A percentile compares a stretch with the other conserved stretches of the same genome.
These are phyloP conservation scores for Podospora didyma DNA, from an alignment of 495 filamentous ascomycete species.

Conservation along the genomic window DNA sequence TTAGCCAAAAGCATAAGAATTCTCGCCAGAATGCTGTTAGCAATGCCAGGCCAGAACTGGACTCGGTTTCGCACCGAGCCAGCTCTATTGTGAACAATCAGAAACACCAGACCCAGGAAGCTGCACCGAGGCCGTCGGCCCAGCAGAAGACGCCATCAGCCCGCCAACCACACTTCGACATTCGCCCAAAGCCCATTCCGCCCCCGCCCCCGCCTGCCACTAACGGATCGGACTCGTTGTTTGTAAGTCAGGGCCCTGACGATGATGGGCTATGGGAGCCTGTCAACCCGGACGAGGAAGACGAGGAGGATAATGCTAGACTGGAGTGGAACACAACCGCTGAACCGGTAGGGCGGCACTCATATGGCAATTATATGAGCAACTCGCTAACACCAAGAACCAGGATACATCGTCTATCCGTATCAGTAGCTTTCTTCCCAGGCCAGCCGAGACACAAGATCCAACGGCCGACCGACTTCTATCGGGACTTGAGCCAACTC, in stretches of 20 bases:
- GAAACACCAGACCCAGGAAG: conserved; percentile 2
- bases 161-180: conserved; percentile 28
- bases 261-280: conserved; percentile 87
- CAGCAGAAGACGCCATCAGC: conserved; percentile 17
- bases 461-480: conserved; percentile 18
- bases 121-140: neutral
- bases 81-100: conserved; percentile 26
- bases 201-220: conserved; percentile 62
- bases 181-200: conserved; percentile 35
- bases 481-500: conserved; percentile 58
- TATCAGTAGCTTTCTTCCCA: conserved; percentile 30
- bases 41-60: conserved; percentile 27
- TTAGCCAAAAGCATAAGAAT: conserved; percentile 38
- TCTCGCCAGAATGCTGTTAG: conserved; percentile 25
- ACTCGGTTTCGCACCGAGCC: conserved; percentile 33
- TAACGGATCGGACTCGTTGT: conserved; percentile 68
- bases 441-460: conserved; percentile 26
- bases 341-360: conserved; percentile 38
- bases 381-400: conserved; percentile 19
- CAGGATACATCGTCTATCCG: conserved; percentile 37
- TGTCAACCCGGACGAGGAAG: conserved; percentile 63
- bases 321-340: conserved; percentile 79
- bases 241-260: conserved; percentile 60
- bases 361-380: neutral
- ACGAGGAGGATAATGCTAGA: conserved; percentile 57